Base-by-base conservation (phyloP, 2,329 filamentous ascomycete genomes). In the Xylariaceae sp. region DNA sequence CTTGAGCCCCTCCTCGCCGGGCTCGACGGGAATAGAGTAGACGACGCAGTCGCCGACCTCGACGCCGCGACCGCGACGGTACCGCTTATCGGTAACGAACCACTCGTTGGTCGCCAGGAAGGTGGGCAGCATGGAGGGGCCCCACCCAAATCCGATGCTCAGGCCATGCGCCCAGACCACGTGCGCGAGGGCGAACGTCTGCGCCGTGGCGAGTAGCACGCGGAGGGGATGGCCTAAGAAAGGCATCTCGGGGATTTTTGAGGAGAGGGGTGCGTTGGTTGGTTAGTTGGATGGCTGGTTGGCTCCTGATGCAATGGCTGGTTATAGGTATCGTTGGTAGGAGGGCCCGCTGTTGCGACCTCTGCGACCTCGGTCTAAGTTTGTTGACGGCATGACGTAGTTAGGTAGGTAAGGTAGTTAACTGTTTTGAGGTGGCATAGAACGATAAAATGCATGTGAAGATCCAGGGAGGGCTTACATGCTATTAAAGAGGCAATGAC, bases 121-220 rank as follows among this genome's bases (percentile, higher is more conserved):
- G 0, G 90, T 96, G 6, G 92, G 92, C 49, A 94, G 80, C 94
- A 97, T 97, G 19, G 88, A 92, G 3, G 90, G 84, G 1, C 92
- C 92, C 30, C 76, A 76, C 12, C 84, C 84, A 3, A 76, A 71
- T 26, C 79, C 79, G 60, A 86, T 65, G 59, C 77, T 77, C 72
- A 83, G 81, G 64, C 83, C 74, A 72, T 94, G 85, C 43, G 82
- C 78, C 66, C 68, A 71, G 56, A 78, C 67, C n/a, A 83, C 67
- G 67, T 85, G 81, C 30, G 68, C 66, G 43, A 76, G 64, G 50
- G 75, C 72, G 40, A 79, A 65, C 53, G 73, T 72, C 62, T 82
- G 77, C 58, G 76, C 61, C 19, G 75, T 72, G 56, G 74, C 70
- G 58, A 78, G 64, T 45, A 73, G 60, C 51, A 79, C 64, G 60